Evolutionary conservation across 495 filamentous ascomycete species (phyloP).

Genomic region (Talaromyces ruber): DNA sequence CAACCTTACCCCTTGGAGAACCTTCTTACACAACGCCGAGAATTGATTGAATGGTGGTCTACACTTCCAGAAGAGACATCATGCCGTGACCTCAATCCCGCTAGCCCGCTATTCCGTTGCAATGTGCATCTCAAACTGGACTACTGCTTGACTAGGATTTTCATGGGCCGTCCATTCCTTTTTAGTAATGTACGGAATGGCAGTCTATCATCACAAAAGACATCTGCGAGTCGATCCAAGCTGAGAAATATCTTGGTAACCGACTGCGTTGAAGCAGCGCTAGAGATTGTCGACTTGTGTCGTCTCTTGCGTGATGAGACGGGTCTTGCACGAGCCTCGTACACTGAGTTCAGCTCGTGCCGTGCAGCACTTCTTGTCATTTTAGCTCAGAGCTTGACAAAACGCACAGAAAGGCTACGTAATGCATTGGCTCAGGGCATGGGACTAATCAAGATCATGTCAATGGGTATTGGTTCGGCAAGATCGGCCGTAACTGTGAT

Average conservation of each 20-base stretch:
- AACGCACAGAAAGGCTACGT: conserved; percentile 37
- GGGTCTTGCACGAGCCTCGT: conserved; percentile 41
- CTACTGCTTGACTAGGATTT: conserved; percentile 39
- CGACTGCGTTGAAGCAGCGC: conserved; percentile 41
- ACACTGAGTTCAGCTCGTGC: conserved; percentile 44
- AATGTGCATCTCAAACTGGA: conserved; percentile 42
- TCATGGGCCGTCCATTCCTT: conserved; percentile 41
- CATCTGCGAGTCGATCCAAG: conserved; percentile 27
- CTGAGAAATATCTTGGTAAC: conserved; percentile 33
- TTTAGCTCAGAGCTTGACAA: conserved; percentile 38
- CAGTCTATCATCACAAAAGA: conserved; percentile 19
- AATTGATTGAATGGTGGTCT: conserved; percentile 41
- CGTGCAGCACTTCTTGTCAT: conserved; percentile 42
- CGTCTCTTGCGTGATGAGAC: conserved; percentile 37
- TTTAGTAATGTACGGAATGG: conserved; percentile 35
- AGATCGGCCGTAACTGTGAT: conserved; percentile 43
- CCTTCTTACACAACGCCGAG: conserved; percentile 30
- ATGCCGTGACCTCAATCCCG: conserved; percentile 31
- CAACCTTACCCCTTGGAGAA: conserved; percentile 37
- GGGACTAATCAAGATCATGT: conserved; percentile 43
- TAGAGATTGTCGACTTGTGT: conserved; percentile 40
- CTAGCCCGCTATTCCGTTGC: conserved; percentile 32
- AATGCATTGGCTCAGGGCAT: conserved; percentile 39
- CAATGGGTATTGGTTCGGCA: conserved; percentile 42
- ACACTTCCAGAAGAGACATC: conserved; percentile 36